Conservation (phyloP, 2,329 filamentous ascomycete genomes). For the Coleophoma crateriformis region DNA sequence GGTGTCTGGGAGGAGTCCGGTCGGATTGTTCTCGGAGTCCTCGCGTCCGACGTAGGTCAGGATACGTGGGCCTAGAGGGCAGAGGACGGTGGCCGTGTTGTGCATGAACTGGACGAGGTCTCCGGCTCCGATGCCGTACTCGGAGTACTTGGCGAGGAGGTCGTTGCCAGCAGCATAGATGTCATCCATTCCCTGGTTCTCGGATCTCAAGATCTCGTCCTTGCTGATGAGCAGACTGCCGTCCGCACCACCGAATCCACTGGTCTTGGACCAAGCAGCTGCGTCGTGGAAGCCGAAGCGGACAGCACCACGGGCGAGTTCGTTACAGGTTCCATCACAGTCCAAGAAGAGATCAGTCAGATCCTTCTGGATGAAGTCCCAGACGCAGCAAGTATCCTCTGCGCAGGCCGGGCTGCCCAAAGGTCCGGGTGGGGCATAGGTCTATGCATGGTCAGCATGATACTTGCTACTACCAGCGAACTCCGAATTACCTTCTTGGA, state of each 20-base stretch:
- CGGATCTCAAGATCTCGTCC: slow-evolving; percentile 31
- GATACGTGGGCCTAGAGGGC: slow-evolving; percentile 46
- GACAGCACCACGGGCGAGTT: slow-evolving; percentile 36
- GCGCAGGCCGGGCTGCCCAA: background rate
- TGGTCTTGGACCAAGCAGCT: slow-evolving; percentile 34
- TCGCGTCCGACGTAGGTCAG: slow-evolving; percentile 45
- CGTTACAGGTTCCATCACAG: slow-evolving; percentile 34
- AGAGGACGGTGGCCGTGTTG: slow-evolving; percentile 29
- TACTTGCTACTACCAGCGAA: no score
- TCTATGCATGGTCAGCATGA: no score
- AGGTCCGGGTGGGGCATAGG: no score
- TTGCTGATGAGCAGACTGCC: slow-evolving; percentile 35
- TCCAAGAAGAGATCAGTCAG: slow-evolving; percentile 32
- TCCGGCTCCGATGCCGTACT: slow-evolving; percentile 39
- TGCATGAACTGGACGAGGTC: slow-evolving; percentile 47
- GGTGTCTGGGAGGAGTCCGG: slow-evolving; percentile 36
- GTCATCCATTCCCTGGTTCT: slow-evolving; percentile 42
- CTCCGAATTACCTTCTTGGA: no score
- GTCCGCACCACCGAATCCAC: slow-evolving; percentile 37
- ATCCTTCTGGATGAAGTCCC: slow-evolving; percentile 36
- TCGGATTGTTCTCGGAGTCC: slow-evolving; percentile 34
- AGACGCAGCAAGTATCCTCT: slow-evolving; percentile 37
- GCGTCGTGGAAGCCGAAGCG: slow-evolving; percentile 45
- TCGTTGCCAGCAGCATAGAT: slow-evolving; percentile 33
- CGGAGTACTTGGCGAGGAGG: slow-evolving; percentile 29